Evolutionary conservation across 805 yeast species (phyloP).

Genomic region (Ogataea angusta): DNA sequence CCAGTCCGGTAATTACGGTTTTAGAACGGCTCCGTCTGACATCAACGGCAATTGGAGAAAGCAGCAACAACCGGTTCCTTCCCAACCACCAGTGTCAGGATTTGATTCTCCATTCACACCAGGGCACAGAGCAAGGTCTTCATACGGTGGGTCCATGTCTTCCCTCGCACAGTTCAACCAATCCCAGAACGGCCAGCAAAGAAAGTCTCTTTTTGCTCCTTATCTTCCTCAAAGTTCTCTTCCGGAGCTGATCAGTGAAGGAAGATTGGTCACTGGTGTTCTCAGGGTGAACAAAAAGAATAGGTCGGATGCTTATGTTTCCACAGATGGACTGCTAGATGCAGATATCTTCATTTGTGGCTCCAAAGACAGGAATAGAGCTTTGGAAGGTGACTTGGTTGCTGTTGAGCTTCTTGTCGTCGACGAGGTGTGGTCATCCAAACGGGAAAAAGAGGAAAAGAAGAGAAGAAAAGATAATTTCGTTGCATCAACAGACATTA

Average conservation of each 20-base stretch:
- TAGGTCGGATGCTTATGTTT: constrained; percentile 96
- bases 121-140: constrained; percentile 75
- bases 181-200: constrained; percentile 39
- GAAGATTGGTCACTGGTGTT: constrained; percentile 87
- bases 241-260: constrained; percentile 86
- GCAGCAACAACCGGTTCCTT: constrained; percentile 40
- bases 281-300: constrained; percentile 93
- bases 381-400: constrained; percentile 93
- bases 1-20: constrained; percentile 39
- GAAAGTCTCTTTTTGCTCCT: constrained; percentile 91
- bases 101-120: constrained; percentile 53
- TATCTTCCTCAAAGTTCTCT: constrained; percentile 90
- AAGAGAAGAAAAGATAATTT: constrained; percentile 63
- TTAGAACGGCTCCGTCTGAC: constrained; percentile 39
- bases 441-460: constrained; percentile 95
- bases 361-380: constrained; percentile 96
- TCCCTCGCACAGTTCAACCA: constrained; percentile 39
- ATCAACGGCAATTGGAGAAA: constrained; percentile 66
- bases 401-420: constrained; percentile 93
- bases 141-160: constrained; percentile 63
- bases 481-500: constrained; percentile 35
- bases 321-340: constrained; percentile 92
- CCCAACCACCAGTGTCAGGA: constrained; percentile 22
- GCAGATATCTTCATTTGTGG: constrained; percentile 98
- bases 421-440: constrained; percentile 97